Percentiles rank a stretch among this genome's conserved stretches.
Conservation (phyloP, 805 yeast genomes). For the Cyberlindnera nakhonratchasimensis region DNA sequence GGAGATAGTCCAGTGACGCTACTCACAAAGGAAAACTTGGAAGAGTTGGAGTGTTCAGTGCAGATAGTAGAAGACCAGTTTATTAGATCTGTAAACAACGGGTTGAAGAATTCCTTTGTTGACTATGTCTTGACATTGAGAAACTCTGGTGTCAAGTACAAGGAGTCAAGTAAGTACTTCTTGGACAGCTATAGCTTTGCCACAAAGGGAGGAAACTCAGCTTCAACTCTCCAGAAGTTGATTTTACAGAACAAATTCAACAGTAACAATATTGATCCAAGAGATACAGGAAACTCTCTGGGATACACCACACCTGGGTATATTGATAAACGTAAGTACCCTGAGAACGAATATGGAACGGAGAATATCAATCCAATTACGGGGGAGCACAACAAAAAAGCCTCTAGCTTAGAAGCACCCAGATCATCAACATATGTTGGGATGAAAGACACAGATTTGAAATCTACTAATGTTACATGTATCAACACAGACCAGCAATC, state of each 20-base stretch:
- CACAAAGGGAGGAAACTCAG: constrained; percentile 8
- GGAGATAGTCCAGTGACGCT: constrained; percentile 45
- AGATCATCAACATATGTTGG: too few species aligned
- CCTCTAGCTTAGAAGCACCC: too few species aligned
- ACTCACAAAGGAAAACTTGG: constrained; percentile 47
- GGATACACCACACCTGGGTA: constrained; percentile 15
- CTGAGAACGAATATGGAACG: constrained; percentile 14
- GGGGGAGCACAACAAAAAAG: not conserved
- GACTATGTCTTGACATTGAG: constrained; percentile 37
- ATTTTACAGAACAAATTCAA: constrained; percentile 25
- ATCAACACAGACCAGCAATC: not conserved
- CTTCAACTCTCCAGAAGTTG: constrained; percentile 25
- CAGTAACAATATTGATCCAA: not conserved
- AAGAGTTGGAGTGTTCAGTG: constrained; percentile 47
- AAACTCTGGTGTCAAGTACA: constrained; percentile 17
- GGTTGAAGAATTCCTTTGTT: constrained; percentile 41
- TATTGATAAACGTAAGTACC: constrained; percentile 16
- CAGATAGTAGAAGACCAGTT: constrained; percentile 52
- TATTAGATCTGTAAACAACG: constrained; percentile 42
- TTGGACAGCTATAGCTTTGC: constrained; percentile 19
- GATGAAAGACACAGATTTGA: too few species aligned
- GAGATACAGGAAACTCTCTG: constrained; percentile 4
- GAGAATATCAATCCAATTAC: not conserved
- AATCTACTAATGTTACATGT: too few species aligned
- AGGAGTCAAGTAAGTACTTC: constrained; percentile 21